phyloP scores from a whole-genome alignment of 805 yeast genomes.

The Komagataella ulmi region DNA sequence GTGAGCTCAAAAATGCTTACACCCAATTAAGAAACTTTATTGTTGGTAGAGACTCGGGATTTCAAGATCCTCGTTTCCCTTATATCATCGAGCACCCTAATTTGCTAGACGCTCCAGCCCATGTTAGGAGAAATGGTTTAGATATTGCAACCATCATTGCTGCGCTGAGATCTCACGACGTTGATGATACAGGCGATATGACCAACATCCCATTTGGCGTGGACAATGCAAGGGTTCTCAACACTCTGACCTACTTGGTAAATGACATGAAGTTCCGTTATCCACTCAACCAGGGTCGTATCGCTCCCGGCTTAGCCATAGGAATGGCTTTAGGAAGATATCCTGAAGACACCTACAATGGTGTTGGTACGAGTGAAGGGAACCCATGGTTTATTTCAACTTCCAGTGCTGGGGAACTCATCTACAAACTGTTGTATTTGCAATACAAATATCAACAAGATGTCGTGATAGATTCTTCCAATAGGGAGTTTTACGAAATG shows the following conservation, averaged over 20 bases:
- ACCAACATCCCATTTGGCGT: constrained; percentile 48
- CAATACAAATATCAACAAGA: constrained; percentile 25
- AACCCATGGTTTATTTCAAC: constrained; percentile 91
- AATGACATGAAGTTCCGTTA: constrained; percentile 61
- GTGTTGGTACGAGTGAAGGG: constrained; percentile 58
- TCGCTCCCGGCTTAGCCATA: constrained; percentile 17
- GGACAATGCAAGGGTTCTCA: constrained; percentile 40
- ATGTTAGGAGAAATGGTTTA: constrained; percentile 48
- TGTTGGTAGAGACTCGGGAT: constrained; percentile 23
- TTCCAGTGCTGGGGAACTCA: constrained; percentile 50
- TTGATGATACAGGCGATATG: constrained; percentile 18
- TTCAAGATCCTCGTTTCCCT: constrained; percentile 24
- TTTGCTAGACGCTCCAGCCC: constrained; percentile 12
- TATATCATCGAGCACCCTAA: constrained; percentile 63
- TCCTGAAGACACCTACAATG: constrained; percentile 87
- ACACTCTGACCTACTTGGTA: constrained; percentile 49
- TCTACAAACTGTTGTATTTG: constrained; percentile 40
- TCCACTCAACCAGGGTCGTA: constrained; percentile 53
- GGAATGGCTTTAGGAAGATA: constrained; percentile 80
- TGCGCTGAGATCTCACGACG: constrained; percentile 28
- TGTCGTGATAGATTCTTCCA: constrained; percentile 20
- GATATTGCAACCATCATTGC: constrained; percentile 65
- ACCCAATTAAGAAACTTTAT: constrained; percentile 24
- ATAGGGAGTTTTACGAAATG: constrained; percentile 8
- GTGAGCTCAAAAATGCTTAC: constrained; percentile 15